Base-by-base conservation (phyloP, 2,329 filamentous ascomycete species). In the Cladosporium sp. region DNA sequence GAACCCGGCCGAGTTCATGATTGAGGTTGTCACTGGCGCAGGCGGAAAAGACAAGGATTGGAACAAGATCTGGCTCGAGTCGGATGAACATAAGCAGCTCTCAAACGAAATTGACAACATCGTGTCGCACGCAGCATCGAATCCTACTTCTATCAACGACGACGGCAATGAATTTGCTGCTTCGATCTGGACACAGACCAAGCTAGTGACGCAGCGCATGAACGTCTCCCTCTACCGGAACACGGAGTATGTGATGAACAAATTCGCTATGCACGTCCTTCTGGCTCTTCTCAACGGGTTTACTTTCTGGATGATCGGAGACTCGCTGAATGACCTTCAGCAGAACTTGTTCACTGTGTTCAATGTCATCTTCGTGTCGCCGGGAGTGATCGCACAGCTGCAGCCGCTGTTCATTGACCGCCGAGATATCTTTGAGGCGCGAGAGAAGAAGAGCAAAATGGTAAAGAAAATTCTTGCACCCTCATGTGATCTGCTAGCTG, bases 141-240 rank as follows among this genome's bases (percentile, higher is more conserved):
- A 67, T 69, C 75, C 58, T 7, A 72, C 76, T n/a, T 76, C 76
- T n/a, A 74, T 78, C 37, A 72, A 74, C 0, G 75, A 76, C 18
- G 80, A 82, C 58, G 78, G 79, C 31, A 71, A 78, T 29, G 78
- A 80, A 58, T 82, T 81, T 58, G 80, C 81, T 1, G 81, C 80
- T 74, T 77, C 79, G 0, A 70, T 81, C 6, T 70, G 71, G 61
- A 77, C 77, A 2, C 81, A 82, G 65, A 78, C 78, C 62, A 75
- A 74, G 57, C 70, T 79, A 1, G 80, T 82, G 1, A 76, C 79
- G 4, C 72, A 79, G 14, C 77, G 81, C 28, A 85, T 83, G 77
- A 88, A 87, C 69, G 72, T 85, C 0, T 81, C 88, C 0, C 80
- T 91, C 6, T 92, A 81, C 78, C 84, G 90, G 63, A 91, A 91